Percentiles rank a stretch among this genome's conserved stretches.
Conservation (phyloP, 495 filamentous ascomycete genomes). For the Xylaria scruposa region DNA sequence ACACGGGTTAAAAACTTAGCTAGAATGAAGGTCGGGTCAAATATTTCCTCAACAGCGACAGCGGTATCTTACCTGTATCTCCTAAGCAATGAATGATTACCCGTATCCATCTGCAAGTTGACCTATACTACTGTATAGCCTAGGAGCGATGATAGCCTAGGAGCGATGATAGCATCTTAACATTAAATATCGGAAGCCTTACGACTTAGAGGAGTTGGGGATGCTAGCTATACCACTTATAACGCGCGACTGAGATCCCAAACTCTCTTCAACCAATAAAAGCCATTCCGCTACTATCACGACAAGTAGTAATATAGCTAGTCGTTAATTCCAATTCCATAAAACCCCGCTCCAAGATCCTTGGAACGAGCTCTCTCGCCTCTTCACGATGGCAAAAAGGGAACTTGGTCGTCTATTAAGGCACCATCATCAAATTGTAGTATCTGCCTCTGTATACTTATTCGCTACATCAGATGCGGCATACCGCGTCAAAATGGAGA, state of each 20-base stretch:
- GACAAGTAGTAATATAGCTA: neutral
- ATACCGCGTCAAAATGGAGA: neutral
- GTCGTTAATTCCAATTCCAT: neutral
- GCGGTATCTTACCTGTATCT: neutral
- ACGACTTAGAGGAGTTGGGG: neutral
- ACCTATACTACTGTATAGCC: neutral
- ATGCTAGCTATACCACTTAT: neutral
- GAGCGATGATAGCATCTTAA: neutral
- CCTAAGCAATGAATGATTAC: neutral
- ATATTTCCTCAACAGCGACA: neutral
- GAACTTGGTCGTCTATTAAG: neutral
- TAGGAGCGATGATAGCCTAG: neutral
- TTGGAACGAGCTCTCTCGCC: neutral
- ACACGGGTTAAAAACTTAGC: neutral
- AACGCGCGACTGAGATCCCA: neutral
- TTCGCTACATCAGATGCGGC: neutral
- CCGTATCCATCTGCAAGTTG: neutral
- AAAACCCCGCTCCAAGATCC: neutral
- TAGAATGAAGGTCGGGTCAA: neutral
- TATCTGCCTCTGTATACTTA: no score
- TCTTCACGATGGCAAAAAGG: neutral
- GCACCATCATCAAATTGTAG: neutral
- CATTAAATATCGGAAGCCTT: neutral
- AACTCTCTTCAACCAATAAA: no score
- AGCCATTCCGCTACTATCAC: neutral